A percentile compares a stretch with the other conserved stretches of the same genome.
These are phyloP conservation scores for Ophiostoma triangulosporum DNA, from an alignment of 2,329 filamentous ascomycete genomes.

Conservation along the genomic window DNA sequence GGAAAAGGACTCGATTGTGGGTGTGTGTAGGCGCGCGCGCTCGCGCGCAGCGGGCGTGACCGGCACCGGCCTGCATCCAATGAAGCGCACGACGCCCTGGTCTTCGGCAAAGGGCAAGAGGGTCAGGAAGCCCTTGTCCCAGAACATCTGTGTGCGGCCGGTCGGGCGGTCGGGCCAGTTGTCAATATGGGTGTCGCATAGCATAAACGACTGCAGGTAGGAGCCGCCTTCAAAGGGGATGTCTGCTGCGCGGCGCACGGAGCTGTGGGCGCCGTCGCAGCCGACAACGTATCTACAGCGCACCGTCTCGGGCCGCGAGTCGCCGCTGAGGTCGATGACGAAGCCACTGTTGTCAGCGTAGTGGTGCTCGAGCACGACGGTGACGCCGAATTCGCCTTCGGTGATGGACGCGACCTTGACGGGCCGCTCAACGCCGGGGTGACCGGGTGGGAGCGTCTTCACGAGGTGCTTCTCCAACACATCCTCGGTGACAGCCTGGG, in stretches of 20 bases:
- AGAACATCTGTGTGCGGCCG: slow-evolving; percentile 16
- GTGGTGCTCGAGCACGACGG: slow-evolving; percentile 10
- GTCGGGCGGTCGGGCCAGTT: slow-evolving; percentile 10
- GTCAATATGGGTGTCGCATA: slow-evolving; percentile 26
- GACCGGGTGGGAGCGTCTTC: slow-evolving; percentile 16
- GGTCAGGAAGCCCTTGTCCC: slow-evolving; percentile 23
- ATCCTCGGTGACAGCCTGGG: slow-evolving; percentile 17
- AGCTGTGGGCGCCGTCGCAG: slow-evolving; percentile 33
- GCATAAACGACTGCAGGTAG: slow-evolving; percentile 31
- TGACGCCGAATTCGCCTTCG: slow-evolving; percentile 14
- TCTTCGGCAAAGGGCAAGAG: slow-evolving; percentile 20
- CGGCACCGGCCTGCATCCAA: slow-evolving; percentile 10
- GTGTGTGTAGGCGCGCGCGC: neutral
- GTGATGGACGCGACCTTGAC: slow-evolving; percentile 12
- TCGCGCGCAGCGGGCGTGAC: neutral
- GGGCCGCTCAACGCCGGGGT: slow-evolving; percentile 22
- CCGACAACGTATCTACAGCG: slow-evolving; percentile 29
- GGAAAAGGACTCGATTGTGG: slow-evolving; percentile 3
- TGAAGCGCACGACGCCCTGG: slow-evolving; percentile 12
- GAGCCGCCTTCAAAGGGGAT: slow-evolving; percentile 29
- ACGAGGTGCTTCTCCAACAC: slow-evolving; percentile 28
- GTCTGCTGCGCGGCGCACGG: slow-evolving; percentile 25
- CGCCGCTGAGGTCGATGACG: neutral
- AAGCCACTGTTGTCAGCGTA: neutral
- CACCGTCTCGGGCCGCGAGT: slow-evolving; percentile 10